A percentile compares a stretch with the other conserved stretches of the same genome.
Evolutionary conservation across 345 rosid species (phyloP).

Genomic region (Pugionium cornutum): DNA sequence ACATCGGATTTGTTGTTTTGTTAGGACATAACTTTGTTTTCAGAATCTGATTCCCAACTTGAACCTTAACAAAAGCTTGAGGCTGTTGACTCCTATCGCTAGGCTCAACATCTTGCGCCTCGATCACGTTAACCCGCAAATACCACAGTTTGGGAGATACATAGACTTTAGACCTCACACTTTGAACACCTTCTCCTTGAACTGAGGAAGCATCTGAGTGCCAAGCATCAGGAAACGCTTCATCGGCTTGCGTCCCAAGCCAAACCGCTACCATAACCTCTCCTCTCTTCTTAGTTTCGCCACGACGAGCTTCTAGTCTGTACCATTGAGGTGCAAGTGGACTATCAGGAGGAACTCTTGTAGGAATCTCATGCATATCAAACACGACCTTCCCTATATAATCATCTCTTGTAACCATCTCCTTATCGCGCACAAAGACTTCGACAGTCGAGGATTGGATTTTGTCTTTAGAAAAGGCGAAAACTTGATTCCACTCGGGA

Average conservation of each 20-base stretch:
- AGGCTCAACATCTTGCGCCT: conserved; percentile 59
- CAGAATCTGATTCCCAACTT: conserved; percentile 68
- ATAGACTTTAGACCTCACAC: conserved; percentile 69
- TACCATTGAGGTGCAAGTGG: conserved; percentile 77
- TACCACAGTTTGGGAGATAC: conserved; percentile 78
- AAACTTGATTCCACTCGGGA: conserved; percentile 68
- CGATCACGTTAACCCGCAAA: conserved; percentile 60
- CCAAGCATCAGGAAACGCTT: conserved; percentile 75
- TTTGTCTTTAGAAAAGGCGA: conserved; percentile 74
- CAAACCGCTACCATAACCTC: conserved; percentile 73
- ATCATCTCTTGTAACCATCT: conserved; percentile 57
- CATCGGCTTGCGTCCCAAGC: conserved; percentile 84
- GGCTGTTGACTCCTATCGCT: conserved; percentile 5
- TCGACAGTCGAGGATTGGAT: conserved; percentile 75
- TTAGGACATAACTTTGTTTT: conserved; percentile 47
- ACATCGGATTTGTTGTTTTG: conserved; percentile 53
- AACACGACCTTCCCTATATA: conserved; percentile 65
- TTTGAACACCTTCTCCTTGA: conserved; percentile 54
- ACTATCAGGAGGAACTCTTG: conserved; percentile 75
- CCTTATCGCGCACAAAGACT: conserved; percentile 47
- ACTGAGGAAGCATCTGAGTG: conserved; percentile 72
- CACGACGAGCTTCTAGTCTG: conserved; percentile 59
- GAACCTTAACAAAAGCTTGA: conserved; percentile 54
- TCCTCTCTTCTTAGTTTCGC: conserved; percentile 44
- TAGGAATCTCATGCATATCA: conserved; percentile 65